Evolutionary conservation across 148 eudicot species (phyloP), one percentile per base, ranked within the genome.

Genomic region (Selenicereus undatus): DNA sequence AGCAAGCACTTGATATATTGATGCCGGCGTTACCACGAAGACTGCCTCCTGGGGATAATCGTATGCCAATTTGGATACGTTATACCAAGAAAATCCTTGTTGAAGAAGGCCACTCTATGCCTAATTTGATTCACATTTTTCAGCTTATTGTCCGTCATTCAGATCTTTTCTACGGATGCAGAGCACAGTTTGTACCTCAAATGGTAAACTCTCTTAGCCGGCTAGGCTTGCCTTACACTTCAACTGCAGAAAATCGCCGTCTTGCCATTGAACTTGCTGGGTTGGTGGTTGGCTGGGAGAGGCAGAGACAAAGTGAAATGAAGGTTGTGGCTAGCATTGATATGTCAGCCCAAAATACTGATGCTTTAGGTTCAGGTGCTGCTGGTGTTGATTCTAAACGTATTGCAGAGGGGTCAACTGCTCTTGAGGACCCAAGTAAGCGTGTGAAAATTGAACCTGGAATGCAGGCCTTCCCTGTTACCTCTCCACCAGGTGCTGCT

Each of bases 161-260:
- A 81, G 98, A 97, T 92, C 93, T 97, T 66, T 97, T 97, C 82
- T 97, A 92, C 87, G 91, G 97, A 78, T 92, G 97, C 83, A 86
- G 99, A 90, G 99, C 98, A 58, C 99, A 97, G 81, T 97, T 97
- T 91, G 99, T 97, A 9, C 99, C 99, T 73, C 99, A 97, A 88
- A 97, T 97, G 98, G 98, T 97, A 29, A 97, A 97, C 83, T 91
- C 98, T 86, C 94, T 97, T 24, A 97, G 97, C 85, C 93, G 99
- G 69, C 93, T 97, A 74, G 99, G 99, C 50, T 86, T 97, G 83
- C 99, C 99, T 17, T 94, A 87, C 84, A 97, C 91, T 81, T 94
- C 99, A 35, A 91, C 95, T 29, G 84, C 93, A 69, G 99, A 97
- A 82, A 94, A 97, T 85, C 90, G 99, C 81, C 99, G 99, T 71